Base-by-base conservation (phyloP, 164 flowering plant genomes). In the Sextonia rubra region DNA sequence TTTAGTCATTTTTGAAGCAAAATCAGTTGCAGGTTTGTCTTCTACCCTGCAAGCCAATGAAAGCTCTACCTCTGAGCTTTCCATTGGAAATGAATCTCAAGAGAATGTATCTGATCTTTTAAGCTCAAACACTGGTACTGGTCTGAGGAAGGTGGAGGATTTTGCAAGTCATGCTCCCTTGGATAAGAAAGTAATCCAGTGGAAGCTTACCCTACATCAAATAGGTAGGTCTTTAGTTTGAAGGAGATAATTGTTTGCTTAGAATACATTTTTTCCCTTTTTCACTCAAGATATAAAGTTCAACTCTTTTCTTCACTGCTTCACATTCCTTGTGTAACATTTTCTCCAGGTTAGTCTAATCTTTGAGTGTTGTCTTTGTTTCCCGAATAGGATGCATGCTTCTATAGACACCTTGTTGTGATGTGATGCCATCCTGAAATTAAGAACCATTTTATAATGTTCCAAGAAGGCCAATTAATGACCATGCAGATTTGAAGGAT, bases 161-260 rank as follows among this genome's bases (percentile, higher is more conserved):
- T 66, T 81, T 24, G 69, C 69, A 58, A 77, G 68, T 68, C 78
- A 68, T 68, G 79, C 77, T 73, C 85, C 81, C 32, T 64, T 78
- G 71, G 92, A 90, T 78, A 86, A 89, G 83, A 91, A 85, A 84
- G 84, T 85, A 69, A 86, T 91, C 62, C 89, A 93, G 67, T 95
- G 99, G 99, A 87, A 89, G 86, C 97, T 92, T 76, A 85, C 90
- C 23, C 82, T 95, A 65, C 98, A 95, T 82, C 99, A 95, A 83
- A 95, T 93, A 85, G 99, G 92, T 90, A 78, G 62, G 64, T 37
- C 44, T 37, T 37, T 11, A 18, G 14, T 68, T 52, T 52, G 58
- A 20, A 52, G 58, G n/a, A 18, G n/a, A 15, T 15, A 52, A 15
- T 52, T 52, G 58, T 52, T 52, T 37, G 11, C 44, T 37, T 7